Percentiles rank a stretch among this genome's conserved stretches.
Evolutionary conservation across 176 grass and related monocot genomes (phyloP).

Genomic region (Dactylis glomerata): DNA sequence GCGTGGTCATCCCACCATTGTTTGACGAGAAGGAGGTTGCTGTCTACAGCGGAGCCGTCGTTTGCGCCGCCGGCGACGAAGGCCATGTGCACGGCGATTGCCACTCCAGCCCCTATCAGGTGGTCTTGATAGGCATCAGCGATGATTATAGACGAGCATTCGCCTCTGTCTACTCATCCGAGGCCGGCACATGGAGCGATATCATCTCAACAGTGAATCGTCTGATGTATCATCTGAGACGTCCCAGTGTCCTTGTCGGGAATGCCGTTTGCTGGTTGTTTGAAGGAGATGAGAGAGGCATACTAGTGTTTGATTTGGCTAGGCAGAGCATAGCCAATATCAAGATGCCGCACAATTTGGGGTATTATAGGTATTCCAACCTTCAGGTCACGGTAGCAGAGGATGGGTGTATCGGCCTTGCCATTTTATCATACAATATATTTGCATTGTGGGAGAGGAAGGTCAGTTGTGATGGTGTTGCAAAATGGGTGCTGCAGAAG

Average conservation of each 20-base stretch:
- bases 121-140: not conserved
- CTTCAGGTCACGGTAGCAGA: not conserved
- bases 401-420: not conserved
- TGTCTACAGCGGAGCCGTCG: not conserved
- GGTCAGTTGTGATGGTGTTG: not conserved
- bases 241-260: not conserved
- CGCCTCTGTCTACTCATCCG: conserved; percentile 1
- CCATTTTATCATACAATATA: not conserved
- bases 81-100: conserved; percentile 11
- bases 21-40: not conserved
- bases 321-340: not conserved
- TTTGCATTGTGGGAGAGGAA: not conserved
- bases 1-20: not conserved
- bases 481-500: not conserved
- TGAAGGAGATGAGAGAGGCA: not conserved
- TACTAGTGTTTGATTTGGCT: not conserved
- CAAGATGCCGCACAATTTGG: not conserved
- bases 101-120: conserved; percentile 9
- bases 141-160: not conserved
- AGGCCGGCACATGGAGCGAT: not conserved
- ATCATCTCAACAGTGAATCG: not conserved
- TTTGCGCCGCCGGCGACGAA: not conserved
- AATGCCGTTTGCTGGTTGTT: conserved; percentile 13
- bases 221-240: not conserved
- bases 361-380: not conserved